Evolutionary conservation across 2,329 filamentous ascomycete species (phyloP), one percentile per base, ranked within the genome.

Genomic region (Curvularia eragrostidis): DNA sequence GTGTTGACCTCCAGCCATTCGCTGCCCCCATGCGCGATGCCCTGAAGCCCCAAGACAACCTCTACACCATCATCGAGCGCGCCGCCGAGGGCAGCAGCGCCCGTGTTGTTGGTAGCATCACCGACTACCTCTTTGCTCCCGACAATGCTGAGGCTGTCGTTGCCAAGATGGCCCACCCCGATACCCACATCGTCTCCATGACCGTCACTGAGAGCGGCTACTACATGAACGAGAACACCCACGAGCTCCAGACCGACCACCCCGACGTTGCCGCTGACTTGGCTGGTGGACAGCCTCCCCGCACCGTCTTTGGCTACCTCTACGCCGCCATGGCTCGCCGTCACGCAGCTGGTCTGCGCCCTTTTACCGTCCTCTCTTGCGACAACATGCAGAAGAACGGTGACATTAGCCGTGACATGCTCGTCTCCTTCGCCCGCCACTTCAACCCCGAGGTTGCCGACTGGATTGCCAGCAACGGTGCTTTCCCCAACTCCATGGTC

Each of bases 321-420:
- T 67, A 67, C 41, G 61, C 62, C 42, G 68, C 68, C 41, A 61
- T 71, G 55, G 67, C 56, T 32, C 57, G 66, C 32, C 68, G 68
- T 30, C 64, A 67, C 58, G 64, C 64, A 39, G 66, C 68, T 39
- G 68, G 68, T 44, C 52, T 71, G 32, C 64, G 62, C 30, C 68
- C 68, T 9, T 71, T 71, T 55, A 71, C 68, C 23, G 68, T 71
- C 39, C 58, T 71, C 54, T 71, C 68, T 19, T 71, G 68, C 62
- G 68, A 71, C 56, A 71, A 71, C 63, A 69, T 71, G 67, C 66
- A 69, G 62, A 69, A 68, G 60, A 71, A 71, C 53, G 68, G 68
- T 34, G 59, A 67, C 46, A 71, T 71, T 34, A 69, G 63, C 51
- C 66, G 67, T 32, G 64, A 67, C 44, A 70, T 71, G 68, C 55